Base-by-base conservation (phyloP, 495 filamentous ascomycete genomes). In the Gamarada debralockiae region DNA sequence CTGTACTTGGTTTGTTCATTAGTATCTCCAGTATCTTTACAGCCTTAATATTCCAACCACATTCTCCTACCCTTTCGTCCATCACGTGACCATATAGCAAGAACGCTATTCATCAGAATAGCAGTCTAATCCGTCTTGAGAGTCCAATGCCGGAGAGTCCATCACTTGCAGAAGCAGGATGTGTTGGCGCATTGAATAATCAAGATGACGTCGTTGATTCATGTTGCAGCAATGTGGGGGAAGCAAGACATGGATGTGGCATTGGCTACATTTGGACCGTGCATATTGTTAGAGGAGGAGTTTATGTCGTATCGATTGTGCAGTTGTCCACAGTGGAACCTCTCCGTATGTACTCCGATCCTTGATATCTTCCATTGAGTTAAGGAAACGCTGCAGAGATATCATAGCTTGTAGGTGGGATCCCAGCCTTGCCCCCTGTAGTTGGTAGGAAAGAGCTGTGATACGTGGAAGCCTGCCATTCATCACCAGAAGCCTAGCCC, bases 121-220 rank as follows among this genome's bases (percentile, higher is more conserved):
- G n/a, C 5, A 42, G 53, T 46, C 53, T 50, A 50, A 31, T 50
- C 53, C 42, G 21, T 47, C 29, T 54, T 36, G 42, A 27, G 51
- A 50, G 46, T 22, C 53, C 45, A 56, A 56, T 9, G 39, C 24
- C 43, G 44, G 34, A 41, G 20, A 56, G n/a, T 27, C 36, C 44
- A 31, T 42, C 34, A 18, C 34, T 22, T 29, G 43, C 33, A 55
- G 34, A n/a, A n/a, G n/a, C 42, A 49, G 27, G 44, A 49, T 55
- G 34, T n/a, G 20, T 49, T 48, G 52, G 45, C 31, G 0, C 44
- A 18, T 10, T 43, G 9, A 24, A 40, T 34, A 33, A 48, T 55
- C 39, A 46, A 46, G 24, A 46, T 53, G 40, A 21, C 50, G 3
- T 46, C 31, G 42, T 38, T 20, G 44, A 55, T 55, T 41, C 24